Base-by-base conservation (phyloP, 1,284 basidiomycete species). In the Mixia osmundae region DNA sequence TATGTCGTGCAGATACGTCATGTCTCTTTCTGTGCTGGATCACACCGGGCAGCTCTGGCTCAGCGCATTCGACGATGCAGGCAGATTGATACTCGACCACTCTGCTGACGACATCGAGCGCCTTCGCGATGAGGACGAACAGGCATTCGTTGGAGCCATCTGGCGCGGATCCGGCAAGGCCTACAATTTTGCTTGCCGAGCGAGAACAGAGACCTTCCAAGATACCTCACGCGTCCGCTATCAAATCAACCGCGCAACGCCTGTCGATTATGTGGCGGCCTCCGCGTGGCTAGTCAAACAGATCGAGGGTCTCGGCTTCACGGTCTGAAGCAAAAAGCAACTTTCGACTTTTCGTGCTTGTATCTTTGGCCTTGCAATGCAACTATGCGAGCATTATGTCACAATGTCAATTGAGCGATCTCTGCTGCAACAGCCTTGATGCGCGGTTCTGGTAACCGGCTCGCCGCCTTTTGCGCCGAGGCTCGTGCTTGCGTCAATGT, bases 31-130 rank as follows among this genome's bases (percentile, higher is more conserved):
- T 37, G 75, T 83, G 10, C 71, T 80, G 25, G 91, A 99, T 56
- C 68, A 75, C 58, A 76, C 80, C 11, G 74, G 72, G 15, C 77
- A 85, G 53, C 67, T 74, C 19, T 99, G 89, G 89, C 61, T 97
- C 29, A 78, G 78, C 41, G 83, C 80, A 1, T 97, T 97, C 64
- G 94, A 97, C 55, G 91, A 97, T 11, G 70, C 77, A 21, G 89
- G 85, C 3, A 57, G 71, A 40, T 60, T 63, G 15, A 57, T 94
- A 10, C 71, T 97, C 45, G 76, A 71, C 23, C 72, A 72, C 61
- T 60, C 68, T 14, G 91, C 83, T 11, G 71, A 83, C 50, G 73
- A 89, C 29, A 58, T 95, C 22, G 59, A 76, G 41, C 63, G 64
- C 24, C 61, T 83, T 42, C 76, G 67, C 67, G 68, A 75, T 10